phyloP scores from a whole-genome alignment of 805 yeast genomes.

The Barnettozyma sucrosica region DNA sequence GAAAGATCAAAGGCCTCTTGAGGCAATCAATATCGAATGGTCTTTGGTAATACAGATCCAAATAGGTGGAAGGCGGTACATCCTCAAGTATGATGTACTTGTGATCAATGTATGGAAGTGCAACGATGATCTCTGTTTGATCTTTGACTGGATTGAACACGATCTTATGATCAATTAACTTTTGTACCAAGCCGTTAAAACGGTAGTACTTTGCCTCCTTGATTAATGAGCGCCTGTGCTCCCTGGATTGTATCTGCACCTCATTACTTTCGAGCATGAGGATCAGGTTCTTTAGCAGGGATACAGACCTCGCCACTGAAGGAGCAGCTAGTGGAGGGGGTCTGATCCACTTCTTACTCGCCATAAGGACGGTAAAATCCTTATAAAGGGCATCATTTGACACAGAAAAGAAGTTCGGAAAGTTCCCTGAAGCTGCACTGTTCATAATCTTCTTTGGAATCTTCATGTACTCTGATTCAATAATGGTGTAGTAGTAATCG shows the following conservation, averaged over 20 bases:
- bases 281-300: conserved; percentile 33
- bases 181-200: conserved; percentile 69
- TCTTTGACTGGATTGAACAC: conserved; percentile 44
- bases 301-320: conserved; percentile 28
- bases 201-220: conserved; percentile 75
- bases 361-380: conserved; percentile 40
- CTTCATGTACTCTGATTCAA: conserved; percentile 58
- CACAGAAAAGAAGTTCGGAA: conserved; percentile 71
- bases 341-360: conserved; percentile 43
- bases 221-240: conserved; percentile 51
- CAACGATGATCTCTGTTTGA: conserved; percentile 47
- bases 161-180: conserved; percentile 48
- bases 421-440: conserved; percentile 49
- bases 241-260: conserved; percentile 41
- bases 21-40: conserved; percentile 37
- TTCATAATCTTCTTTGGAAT: conserved; percentile 50
- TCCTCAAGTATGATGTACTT: conserved; percentile 15
- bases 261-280: conserved; percentile 50
- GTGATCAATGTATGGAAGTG: conserved; percentile 11
- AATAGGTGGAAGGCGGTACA: neutral
- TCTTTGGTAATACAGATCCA: conserved; percentile 32
- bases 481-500: conserved; percentile 46
- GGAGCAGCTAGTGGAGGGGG: conserved; percentile 76
- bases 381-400: conserved; percentile 47
- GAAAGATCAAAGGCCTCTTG: conserved; percentile 3